Evolutionary conservation across 257 asterid genomes (phyloP).

Genomic region (Nicotiana sylvestris): DNA sequence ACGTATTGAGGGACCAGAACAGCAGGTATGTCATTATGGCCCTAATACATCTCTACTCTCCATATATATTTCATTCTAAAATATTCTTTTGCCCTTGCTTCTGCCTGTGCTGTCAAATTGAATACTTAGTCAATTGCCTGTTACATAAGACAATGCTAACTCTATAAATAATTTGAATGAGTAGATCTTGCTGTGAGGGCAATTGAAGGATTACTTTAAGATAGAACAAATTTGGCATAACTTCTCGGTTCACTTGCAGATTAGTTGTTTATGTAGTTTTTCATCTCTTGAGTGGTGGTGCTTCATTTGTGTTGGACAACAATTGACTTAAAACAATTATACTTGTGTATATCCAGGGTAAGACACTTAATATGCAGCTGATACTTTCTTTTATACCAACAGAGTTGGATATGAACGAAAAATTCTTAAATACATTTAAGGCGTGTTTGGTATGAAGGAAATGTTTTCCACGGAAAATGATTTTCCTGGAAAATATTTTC

Average conservation of each 20-base stretch:
- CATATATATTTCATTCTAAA: background rate
- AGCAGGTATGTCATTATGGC: conserved; percentile 18
- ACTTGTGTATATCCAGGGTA: background rate
- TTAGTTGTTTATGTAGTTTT: background rate
- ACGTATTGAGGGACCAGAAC: conserved; percentile 41
- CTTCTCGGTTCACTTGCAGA: background rate
- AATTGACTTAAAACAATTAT: background rate
- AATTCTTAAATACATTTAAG: background rate
- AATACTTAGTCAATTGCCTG: background rate
- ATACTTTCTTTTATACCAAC: background rate
- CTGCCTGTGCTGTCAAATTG: background rate
- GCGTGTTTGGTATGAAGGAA: no score
- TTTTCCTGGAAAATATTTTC: no score
- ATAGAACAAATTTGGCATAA: background rate
- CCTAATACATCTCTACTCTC: background rate
- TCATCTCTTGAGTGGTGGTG: background rate
- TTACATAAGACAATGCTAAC: background rate
- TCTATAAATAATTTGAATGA: background rate
- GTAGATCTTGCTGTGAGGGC: background rate
- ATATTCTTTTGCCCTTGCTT: background rate
- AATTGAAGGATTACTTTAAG: background rate
- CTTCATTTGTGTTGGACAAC: background rate
- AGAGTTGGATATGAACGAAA: background rate
- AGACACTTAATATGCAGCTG: background rate
- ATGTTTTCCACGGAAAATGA: no score